Conservation (phyloP, 208 protist species). For the Leishmania aethiopica region DNA sequence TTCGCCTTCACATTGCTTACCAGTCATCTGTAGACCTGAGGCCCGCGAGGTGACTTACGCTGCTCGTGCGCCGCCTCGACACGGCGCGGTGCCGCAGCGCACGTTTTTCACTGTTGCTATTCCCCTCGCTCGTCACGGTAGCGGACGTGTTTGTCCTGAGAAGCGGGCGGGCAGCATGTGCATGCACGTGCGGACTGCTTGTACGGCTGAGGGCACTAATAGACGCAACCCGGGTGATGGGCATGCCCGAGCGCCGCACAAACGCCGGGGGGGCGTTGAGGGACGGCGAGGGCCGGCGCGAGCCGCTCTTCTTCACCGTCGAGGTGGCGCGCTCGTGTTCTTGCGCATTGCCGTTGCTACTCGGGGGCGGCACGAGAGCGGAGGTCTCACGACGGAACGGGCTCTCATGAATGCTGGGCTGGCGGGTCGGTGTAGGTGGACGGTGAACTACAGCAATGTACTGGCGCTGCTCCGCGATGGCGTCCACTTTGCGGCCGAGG, state of each 20-base stretch:
- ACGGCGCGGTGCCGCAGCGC: constrained; percentile 13
- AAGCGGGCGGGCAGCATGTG: constrained; percentile 23
- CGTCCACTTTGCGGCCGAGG: constrained; percentile 84
- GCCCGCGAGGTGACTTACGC: constrained; percentile 36
- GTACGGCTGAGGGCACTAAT: constrained; percentile 40
- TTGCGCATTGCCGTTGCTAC: neutral
- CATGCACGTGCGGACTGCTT: constrained; percentile 38
- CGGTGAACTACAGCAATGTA: constrained; percentile 35
- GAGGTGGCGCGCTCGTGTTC: constrained; percentile 25
- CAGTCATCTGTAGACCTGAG: constrained; percentile 43
- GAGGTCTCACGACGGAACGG: constrained; percentile 21
- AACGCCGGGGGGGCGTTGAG: constrained; percentile 17
- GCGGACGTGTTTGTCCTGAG: constrained; percentile 23
- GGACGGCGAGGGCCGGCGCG: constrained; percentile 37
- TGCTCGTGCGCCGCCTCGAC: constrained; percentile 31
- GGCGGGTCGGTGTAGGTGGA: constrained; percentile 50
- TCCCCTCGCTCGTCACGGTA: constrained; percentile 20
- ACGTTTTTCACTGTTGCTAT: constrained; percentile 25
- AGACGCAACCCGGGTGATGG: constrained; percentile 24
- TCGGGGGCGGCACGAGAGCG: neutral
- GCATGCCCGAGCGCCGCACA: constrained; percentile 3
- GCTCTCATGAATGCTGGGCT: constrained; percentile 21
- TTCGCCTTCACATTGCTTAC: constrained; percentile 20
- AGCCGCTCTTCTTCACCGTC: neutral
- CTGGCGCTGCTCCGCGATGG: constrained; percentile 41